Evolutionary conservation across 257 asterid genomes (phyloP), one percentile per base, ranked within the genome.

Genomic region (Solanum phureja): DNA sequence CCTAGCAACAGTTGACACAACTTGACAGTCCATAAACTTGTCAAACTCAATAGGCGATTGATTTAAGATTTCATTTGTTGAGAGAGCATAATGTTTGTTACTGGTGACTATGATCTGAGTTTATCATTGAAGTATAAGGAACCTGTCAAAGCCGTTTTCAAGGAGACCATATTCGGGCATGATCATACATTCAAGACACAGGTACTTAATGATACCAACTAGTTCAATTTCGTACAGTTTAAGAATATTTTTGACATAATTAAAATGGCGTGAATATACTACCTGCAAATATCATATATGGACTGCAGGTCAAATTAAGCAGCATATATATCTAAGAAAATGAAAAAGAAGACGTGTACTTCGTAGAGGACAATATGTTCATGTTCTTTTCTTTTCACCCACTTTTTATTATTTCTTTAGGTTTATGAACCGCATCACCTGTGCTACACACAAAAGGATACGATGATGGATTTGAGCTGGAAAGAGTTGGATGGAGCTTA

Each of bases 341-440:
- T 49, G 8, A 6, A 18, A 38, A n/a, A 29, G 24, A 58, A 46
- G 49, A 11, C 2, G 13, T 37, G 33, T 21, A 3, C 24, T 44
- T 27, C 1, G 1, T 38, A 38, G 27, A 24, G 85, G 52, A 44
- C 18, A 31, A 37, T 38, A 19, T 46, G 71, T 31, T 88, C 23
- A n/a, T 87, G 83, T 83, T 58, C 46, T n/a, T 71, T 88, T 66
- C 49, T 83, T 91, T 24, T 89, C 35, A 60, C 87, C 11, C 88
- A 72, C 83, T 37, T 85, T 60, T 87, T 40, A 27, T 38, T 79
- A 69, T 74, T 69, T 66, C 66, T 84, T 87, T 88, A 92, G 94
- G 94, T 89, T 21, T 84, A 66, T 84, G 96, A 93, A 90, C 95
- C 91, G 60, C 96, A 91, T 21, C 92, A 90, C 69, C 19, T 92